phyloP scores from a whole-genome alignment of 176 grass and related monocot species.

The Aegilops bicornis region DNA sequence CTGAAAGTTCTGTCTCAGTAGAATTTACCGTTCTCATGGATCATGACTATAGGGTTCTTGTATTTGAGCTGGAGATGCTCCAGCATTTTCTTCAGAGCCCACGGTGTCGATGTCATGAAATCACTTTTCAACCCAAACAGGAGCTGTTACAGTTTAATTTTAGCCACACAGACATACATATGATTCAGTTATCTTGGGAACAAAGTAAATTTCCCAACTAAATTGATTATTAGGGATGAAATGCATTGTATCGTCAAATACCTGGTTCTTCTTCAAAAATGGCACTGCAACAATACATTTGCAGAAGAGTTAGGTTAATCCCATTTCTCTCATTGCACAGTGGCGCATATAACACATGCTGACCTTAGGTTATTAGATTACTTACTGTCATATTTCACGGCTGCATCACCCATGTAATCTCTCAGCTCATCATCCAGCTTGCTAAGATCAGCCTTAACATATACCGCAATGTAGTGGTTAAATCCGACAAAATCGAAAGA shows the following conservation, averaged over 20 bases:
- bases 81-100: slow-evolving; percentile 64
- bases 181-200: not conserved
- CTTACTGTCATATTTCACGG: slow-evolving; percentile 46
- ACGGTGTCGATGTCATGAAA: slow-evolving; percentile 37
- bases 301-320: not conserved
- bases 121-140: not conserved
- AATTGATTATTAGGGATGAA: not conserved
- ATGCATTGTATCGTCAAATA: not conserved
- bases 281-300: slow-evolving; percentile 41
- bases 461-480: slow-evolving; percentile 61
- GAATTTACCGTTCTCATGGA: slow-evolving; percentile 68
- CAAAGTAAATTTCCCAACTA: not conserved
- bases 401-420: slow-evolving; percentile 75
- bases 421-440: slow-evolving; percentile 33
- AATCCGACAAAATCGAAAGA: slow-evolving; percentile 82
- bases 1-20: not conserved
- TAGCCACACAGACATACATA: not conserved
- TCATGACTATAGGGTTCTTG: slow-evolving; percentile 49
- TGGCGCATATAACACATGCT: not conserved
- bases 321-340: not conserved
- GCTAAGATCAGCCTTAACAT: slow-evolving; percentile 56
- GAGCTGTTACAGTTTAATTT: slow-evolving; percentile 11
- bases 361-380: not conserved
- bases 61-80: slow-evolving; percentile 63
- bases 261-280: slow-evolving; percentile 35